These are phyloP conservation scores for Posidonia oceanica DNA, from an alignment of 116 monocot genomes.

Conservation along the genomic window DNA sequence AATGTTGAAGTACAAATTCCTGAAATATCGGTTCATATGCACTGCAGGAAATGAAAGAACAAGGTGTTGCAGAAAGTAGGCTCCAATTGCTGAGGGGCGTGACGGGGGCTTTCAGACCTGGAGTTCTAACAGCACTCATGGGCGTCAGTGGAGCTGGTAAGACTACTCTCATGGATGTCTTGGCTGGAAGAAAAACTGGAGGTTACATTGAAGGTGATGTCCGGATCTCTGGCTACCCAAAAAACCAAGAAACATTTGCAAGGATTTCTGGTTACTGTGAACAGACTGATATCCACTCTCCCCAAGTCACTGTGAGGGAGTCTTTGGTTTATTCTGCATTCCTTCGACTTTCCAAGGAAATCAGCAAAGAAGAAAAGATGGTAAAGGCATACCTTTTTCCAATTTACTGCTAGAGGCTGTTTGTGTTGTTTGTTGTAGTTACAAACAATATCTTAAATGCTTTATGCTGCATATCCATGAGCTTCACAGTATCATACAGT, in stretches of 20 bases:
- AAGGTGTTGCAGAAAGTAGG: constrained; percentile 41
- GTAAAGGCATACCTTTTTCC: constrained; percentile 2
- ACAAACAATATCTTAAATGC: too few species aligned
- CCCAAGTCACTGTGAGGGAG: constrained; percentile 40
- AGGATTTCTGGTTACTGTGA: constrained; percentile 56
- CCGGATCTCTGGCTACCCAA: constrained; percentile 38
- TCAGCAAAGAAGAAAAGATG: constrained; percentile 19
- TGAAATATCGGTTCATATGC: background rate
- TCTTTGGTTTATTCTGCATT: constrained; percentile 29
- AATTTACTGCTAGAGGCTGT: too few species aligned
- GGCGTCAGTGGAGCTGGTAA: constrained; percentile 72
- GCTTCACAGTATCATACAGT: too few species aligned
- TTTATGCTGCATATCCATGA: too few species aligned
- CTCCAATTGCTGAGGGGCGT: constrained; percentile 42
- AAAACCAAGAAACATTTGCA: constrained; percentile 55
- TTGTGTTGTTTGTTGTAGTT: too few species aligned
- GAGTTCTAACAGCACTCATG: constrained; percentile 53
- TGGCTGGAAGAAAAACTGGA: constrained; percentile 59
- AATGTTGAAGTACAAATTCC: background rate
- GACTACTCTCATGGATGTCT: constrained; percentile 68
- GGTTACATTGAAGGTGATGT: constrained; percentile 61
- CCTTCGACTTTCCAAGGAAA: constrained; percentile 24
- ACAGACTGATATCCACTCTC: constrained; percentile 51
- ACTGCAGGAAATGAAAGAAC: constrained; percentile 42
- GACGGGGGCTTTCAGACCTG: constrained; percentile 49